Base-by-base conservation (phyloP, 345 rosid species). In the Eucalyptus sideroxylon region DNA sequence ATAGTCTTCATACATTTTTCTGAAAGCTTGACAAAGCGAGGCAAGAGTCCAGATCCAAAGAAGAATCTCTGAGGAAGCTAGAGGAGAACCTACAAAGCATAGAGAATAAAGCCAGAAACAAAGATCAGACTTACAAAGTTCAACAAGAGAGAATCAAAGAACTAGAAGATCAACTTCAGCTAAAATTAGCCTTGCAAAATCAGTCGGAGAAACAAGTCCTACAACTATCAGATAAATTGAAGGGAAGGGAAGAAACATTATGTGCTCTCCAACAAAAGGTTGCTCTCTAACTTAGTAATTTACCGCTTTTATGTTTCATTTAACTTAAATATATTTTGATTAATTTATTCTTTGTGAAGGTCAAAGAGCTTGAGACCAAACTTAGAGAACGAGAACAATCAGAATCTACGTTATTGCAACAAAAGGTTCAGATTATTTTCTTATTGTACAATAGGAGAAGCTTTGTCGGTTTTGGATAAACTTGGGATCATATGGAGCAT, bases 141-240 rank as follows among this genome's bases (percentile, higher is more conserved):
- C 96, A 93, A 87, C 97, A 93, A 88, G 99, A 96, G 89, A 97
- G 93, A 93, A 95, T 95, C 67, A 96, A 94, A 94, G 99, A 97
- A 89, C 96, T 97, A n/a, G 99, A 97, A 91, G 91, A 91, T 88
- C 99, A 96, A 88, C 92, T 96, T 89, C 98, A 95, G 87, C 53
- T 89, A 77, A 96, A 92, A 91, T 42, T 90, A 49, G 44, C 92
- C 59, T 88, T 92, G 90, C 93, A 95, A 67, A 91, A 91, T 91
- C 96, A 95, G 90, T 92, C 93, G 30, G 97, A 95, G 89, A 95
- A 93, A 91, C 96, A 94, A 93, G 56, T 90, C 53, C 87, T 92
- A 16, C 97, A 96, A 91, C 95, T 96, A 82, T 92, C 92, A 34
- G 99, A 97, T 88, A 92, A 91, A 92, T 83, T 97, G 90, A 95